These are phyloP conservation scores for Microglena sp. DNA, from an alignment of 139 green algal species.

Conservation along the genomic window DNA sequence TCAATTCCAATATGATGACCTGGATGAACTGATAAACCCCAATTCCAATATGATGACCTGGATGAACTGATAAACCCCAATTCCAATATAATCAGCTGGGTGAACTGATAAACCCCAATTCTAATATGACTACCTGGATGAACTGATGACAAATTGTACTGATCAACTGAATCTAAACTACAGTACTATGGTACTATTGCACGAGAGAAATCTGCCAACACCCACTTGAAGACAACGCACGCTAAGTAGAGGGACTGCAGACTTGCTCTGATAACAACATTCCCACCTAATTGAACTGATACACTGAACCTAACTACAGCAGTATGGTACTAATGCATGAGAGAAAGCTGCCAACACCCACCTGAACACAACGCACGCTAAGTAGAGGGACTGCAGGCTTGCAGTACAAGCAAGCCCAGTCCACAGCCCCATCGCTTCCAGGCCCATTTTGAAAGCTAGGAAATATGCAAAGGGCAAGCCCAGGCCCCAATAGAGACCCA, in stretches of 20 bases:
- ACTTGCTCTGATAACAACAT: not conserved
- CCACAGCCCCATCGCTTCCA: conserved; percentile 55
- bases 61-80: not conserved
- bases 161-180: not conserved
- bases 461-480: conserved; percentile 48
- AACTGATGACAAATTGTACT: not conserved
- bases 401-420: conserved; percentile 46
- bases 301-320: too few species aligned
- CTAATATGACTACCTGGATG: not conserved
- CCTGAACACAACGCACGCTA: conserved; percentile 35
- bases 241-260: not conserved
- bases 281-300: not conserved
- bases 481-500: conserved; percentile 49
- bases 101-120: too few species aligned
- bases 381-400: conserved; percentile 33
- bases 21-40: too few species aligned
- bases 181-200: too few species aligned
- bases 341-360: not conserved
- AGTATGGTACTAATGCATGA: not conserved
- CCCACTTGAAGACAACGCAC: not conserved
- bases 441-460: conserved; percentile 38
- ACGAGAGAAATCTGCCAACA: too few species aligned
- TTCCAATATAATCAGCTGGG: too few species aligned
- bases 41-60: not conserved
- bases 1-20: too few species aligned